These are phyloP conservation scores for Aspergillus brasiliensis DNA, from an alignment of 2,329 filamentous ascomycete genomes.

Conservation along the genomic window DNA sequence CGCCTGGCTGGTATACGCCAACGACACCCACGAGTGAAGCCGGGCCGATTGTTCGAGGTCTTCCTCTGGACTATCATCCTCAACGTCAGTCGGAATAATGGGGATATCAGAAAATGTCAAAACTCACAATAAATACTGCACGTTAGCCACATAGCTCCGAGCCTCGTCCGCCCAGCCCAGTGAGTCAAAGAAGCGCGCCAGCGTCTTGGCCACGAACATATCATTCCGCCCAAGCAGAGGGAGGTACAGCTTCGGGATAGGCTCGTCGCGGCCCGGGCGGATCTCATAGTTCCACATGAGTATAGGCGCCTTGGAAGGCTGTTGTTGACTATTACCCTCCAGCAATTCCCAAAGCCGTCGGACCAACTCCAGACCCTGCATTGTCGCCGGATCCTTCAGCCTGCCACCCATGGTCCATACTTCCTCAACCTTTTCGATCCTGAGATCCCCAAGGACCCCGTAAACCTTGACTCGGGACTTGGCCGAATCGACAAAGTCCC, in stretches of 20 bases:
- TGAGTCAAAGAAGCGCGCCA: background rate
- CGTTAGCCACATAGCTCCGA: background rate
- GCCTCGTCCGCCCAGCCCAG: background rate
- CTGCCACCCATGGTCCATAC: constrained; percentile 3
- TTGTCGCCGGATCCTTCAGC: background rate
- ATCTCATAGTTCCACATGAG: constrained; percentile 2
- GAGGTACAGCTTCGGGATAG: constrained; percentile 4
- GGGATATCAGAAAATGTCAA: background rate
- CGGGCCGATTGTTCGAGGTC: background rate
- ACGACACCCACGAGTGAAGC: constrained; percentile 2
- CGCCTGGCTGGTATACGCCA: constrained; percentile 5
- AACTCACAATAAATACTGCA: constrained; percentile 4
- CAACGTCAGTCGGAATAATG: background rate
- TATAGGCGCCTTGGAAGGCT: background rate
- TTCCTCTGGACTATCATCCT: background rate
- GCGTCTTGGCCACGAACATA: background rate
- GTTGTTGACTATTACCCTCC: background rate
- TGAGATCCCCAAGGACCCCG: background rate
- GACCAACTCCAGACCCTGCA: background rate
- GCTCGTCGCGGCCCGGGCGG: background rate
- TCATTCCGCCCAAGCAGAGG: background rate
- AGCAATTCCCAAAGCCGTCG: constrained; percentile 1
- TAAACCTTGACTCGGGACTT: constrained; percentile 3
- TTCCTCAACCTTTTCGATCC: background rate
- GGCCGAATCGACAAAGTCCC: background rate